Base-by-base conservation (phyloP, 2,329 filamentous ascomycete species). In the Thyridium curvatum region DNA sequence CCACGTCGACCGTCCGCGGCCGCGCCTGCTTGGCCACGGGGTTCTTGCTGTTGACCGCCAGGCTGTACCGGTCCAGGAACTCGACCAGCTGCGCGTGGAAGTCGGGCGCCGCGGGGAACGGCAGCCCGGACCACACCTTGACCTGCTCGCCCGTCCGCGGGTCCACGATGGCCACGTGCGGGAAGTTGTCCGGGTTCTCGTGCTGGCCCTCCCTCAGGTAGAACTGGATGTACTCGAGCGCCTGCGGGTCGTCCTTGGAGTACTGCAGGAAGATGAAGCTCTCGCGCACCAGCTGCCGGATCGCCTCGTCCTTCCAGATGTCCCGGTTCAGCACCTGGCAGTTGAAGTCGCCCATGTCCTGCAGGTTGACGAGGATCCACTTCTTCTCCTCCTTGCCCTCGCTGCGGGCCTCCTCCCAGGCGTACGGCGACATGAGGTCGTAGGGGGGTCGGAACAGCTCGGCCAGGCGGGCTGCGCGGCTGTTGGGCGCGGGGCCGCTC, bases 251-350 rank as follows among this genome's bases (percentile, higher is more conserved):
- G 47, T 88, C 82, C 62, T 94, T 95, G 50, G 83, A 80, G 65
- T 93, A 97, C 56, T 98, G 93, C 52, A 98, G 67, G 62, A 98
- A 98, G 49, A 98, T 76, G 58, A 98, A 98, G 64, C 94, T 90
- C 56, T 96, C 91, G 52, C 77, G 77, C 21, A 98, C 72, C 1
- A 94, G 78, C n/a, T 86, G 79, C 51, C 77, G 79, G 41, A 98
- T 79, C 3, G 81, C 74, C 14, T 76, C 62, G 50, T 96, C 85
- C 64, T 96, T 96, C 93, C 93, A 98, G 39, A 97, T 80, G 58
- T 98, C 93, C 33, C 93, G 78, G 57, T 98, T 98, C 14, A 98
- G 69, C 3, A 86, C 77, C 59, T 98, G 93, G 60, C 93, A 98
- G 60, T 93, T 86, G 60, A 98, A 98, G 53, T 95, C 82, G 29